Evolutionary conservation across 768 basidiomycete species (phyloP).

Genomic region (Lactarius akahatsu): DNA sequence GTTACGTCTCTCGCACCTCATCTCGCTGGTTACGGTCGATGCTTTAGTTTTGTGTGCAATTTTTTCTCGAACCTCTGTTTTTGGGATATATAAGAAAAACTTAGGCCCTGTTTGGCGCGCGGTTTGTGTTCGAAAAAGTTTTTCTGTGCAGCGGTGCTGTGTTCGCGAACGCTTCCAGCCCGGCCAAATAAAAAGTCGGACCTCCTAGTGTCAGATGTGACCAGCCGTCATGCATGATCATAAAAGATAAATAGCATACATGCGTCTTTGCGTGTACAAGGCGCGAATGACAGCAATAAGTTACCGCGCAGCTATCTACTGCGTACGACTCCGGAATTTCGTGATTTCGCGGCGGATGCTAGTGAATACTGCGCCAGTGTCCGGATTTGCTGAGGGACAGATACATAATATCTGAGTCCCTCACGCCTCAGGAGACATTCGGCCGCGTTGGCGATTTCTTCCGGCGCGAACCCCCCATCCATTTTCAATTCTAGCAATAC

Average conservation of each 20-base stretch:
- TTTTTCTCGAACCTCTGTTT: slow-evolving; percentile 3
- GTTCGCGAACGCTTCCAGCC: no score
- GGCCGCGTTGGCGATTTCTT: background rate
- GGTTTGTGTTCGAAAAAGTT: background rate
- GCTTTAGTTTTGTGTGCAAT: slow-evolving; percentile 15
- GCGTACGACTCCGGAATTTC: background rate
- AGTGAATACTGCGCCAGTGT: background rate
- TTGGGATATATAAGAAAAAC: background rate
- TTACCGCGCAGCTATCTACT: background rate
- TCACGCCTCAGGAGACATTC: background rate
- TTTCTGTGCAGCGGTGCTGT: no score
- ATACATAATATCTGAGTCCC: background rate
- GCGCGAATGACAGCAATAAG: background rate
- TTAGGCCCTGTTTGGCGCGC: background rate
- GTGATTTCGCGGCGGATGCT: background rate
- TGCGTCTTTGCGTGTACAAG: background rate
- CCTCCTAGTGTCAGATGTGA: no score
- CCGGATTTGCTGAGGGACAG: background rate
- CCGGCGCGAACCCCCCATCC: background rate
- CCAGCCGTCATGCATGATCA: no score
- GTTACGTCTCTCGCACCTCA: slow-evolving; percentile 17
- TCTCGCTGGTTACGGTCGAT: slow-evolving; percentile 28
- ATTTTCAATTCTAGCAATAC: background rate
- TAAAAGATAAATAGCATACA: background rate
- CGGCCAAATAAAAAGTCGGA: no score